A percentile compares a stretch with the other conserved stretches of the same genome.
Evolutionary conservation across 2,329 filamentous ascomycete species (phyloP).

Genomic region (Botrytis byssoidea): DNA sequence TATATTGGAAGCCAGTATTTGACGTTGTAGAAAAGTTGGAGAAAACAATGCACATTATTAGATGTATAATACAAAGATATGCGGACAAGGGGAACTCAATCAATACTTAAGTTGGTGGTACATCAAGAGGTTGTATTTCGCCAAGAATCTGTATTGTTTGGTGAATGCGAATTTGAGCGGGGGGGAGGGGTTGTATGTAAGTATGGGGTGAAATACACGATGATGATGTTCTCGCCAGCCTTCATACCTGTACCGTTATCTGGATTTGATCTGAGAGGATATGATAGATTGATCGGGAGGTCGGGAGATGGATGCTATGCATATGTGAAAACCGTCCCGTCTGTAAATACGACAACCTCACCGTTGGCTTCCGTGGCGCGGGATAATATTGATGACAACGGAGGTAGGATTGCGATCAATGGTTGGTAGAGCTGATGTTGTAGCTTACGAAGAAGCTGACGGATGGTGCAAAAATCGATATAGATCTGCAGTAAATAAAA

Average conservation of each 20-base stretch:
- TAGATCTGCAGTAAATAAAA: not conserved
- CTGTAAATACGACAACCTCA: conserved; percentile 4
- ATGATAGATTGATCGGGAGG: not conserved
- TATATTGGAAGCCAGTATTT: conserved; percentile 3
- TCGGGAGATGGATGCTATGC: not conserved
- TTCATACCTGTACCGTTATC: not conserved
- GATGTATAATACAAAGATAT: conserved; percentile 1
- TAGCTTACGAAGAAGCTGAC: not conserved
- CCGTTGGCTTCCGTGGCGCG: not conserved
- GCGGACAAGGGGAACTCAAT: not conserved
- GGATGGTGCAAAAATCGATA: not conserved
- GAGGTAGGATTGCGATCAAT: not conserved
- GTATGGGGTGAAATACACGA: conserved; percentile 5
- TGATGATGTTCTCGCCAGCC: conserved; percentile 4
- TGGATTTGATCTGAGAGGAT: conserved; percentile 6
- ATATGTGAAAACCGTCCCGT: conserved; percentile 2
- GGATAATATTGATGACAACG: conserved; percentile 7
- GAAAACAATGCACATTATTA: not conserved
- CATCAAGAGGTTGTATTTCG: conserved; percentile 9
- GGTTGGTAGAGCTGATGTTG: not conserved
- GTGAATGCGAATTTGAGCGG: conserved; percentile 5
- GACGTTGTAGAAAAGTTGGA: conserved; percentile 1
- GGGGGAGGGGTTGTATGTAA: conserved; percentile 10
- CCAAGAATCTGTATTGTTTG: conserved; percentile 6
- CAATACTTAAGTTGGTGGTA: conserved; percentile 6